Percentiles rank a stretch among this genome's conserved stretches.
phyloP scores from a whole-genome alignment of 192 early-diverging fungal genomes.

The Cetraspora pellucida region DNA sequence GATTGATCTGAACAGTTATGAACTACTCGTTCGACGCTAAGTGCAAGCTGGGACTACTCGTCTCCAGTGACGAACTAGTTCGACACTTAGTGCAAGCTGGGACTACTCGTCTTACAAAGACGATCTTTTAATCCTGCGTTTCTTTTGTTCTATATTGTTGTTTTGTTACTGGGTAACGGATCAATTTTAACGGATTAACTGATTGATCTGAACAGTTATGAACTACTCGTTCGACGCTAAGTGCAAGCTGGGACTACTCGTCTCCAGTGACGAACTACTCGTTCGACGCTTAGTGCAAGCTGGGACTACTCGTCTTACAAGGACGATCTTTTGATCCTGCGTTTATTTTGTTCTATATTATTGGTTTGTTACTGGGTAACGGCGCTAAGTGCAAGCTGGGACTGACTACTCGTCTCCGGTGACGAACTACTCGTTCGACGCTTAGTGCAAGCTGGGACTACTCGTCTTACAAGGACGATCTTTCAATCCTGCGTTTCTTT shows the following conservation, averaged over 20 bases:
- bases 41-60: constrained; percentile 18
- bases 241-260: constrained; percentile 18
- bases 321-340: constrained; percentile 12
- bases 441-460: constrained; percentile 22
- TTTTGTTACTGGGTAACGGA: too few species aligned
- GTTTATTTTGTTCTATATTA: constrained; percentile 24
- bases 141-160: constrained; percentile 24
- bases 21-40: constrained; percentile 14
- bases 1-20: constrained; percentile 21
- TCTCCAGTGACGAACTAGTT: constrained; percentile 18
- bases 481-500: constrained; percentile 18
- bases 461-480: constrained; percentile 20
- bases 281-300: constrained; percentile 24
- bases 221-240: constrained; percentile 14
- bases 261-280: constrained; percentile 17
- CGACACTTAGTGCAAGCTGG: constrained; percentile 22
- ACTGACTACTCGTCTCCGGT: too few species aligned
- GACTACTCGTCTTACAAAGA: too few species aligned
- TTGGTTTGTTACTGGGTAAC: too few species aligned
- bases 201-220: constrained; percentile 21
- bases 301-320: too few species aligned
- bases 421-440: too few species aligned
- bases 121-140: constrained; percentile 19
- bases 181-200: too few species aligned
- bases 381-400: too few species aligned